A percentile compares a stretch with the other conserved stretches of the same genome.
Conservation (phyloP, 176 grass and related monocot genomes). For the Zoysia japonica region DNA sequence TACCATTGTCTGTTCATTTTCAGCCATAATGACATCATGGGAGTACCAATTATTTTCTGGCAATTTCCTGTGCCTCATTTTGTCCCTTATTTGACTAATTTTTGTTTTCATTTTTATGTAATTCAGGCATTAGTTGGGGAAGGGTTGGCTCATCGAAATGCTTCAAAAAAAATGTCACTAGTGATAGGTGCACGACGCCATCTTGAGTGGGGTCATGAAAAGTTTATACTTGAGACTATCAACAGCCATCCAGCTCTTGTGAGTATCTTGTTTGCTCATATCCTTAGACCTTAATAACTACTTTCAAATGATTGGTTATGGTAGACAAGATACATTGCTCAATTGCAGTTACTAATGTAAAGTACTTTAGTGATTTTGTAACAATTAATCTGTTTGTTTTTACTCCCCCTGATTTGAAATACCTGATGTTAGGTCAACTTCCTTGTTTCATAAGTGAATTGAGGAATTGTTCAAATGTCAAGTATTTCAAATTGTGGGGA, state of each 20-base stretch:
- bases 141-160: slow-evolving; percentile 49
- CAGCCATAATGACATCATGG: background rate
- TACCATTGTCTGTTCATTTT: background rate
- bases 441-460: background rate
- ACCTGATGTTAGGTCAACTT: background rate
- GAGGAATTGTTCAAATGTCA: background rate
- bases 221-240: slow-evolving; percentile 92
- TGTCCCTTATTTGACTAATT: slow-evolving; percentile 23
- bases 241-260: slow-evolving; percentile 76
- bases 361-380: background rate
- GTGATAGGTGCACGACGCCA: slow-evolving; percentile 81
- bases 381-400: slow-evolving; percentile 1
- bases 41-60: background rate
- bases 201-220: slow-evolving; percentile 98
- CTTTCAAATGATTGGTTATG: slow-evolving; percentile 14
- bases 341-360: slow-evolving; percentile 43
- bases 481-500: background rate
- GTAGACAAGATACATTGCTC: background rate
- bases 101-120: slow-evolving; percentile 25
- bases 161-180: slow-evolving; percentile 81
- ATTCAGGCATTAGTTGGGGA: slow-evolving; percentile 92
- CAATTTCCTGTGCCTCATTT: slow-evolving; percentile 8
- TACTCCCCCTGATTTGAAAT: background rate
- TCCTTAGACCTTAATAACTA: slow-evolving; percentile 18
- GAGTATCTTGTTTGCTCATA: slow-evolving; percentile 37